Evolutionary conservation across 2,329 filamentous ascomycete genomes (phyloP), one percentile per base, ranked within the genome.

Genomic region (Pseudocercospora crystallina): DNA sequence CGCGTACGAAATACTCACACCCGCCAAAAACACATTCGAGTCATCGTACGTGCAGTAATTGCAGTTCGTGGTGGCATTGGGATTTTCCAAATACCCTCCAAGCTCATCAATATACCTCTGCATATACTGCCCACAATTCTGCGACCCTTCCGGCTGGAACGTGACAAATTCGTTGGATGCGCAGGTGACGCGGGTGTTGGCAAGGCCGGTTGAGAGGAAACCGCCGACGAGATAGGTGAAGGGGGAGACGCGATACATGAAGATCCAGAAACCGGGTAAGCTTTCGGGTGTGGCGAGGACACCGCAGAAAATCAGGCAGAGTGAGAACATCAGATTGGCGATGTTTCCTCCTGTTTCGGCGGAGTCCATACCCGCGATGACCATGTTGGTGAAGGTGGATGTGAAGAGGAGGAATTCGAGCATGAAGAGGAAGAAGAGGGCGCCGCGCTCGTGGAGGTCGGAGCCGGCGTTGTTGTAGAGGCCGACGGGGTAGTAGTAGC

Each of bases 401-500:
- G 86, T 62, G 55, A 67, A 68, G 47, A 95, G 71, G 58, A 92
- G 77, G 79, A 95, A 95, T 56, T 80, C 74, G 64, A 84, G 78
- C 35, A 91, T 75, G 61, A 90, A 82, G 20, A 95, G 75, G 75
- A 91, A 90, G 80, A 92, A 87, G 15, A 94, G 80, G 1, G 76
- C 86, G 8, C 89, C 87, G 29, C 89, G 87, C 62, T 89, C 82
- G 5, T 79, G 66, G 1, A 85, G 80, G 56, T 83, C 74, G 53
- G 79, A 79, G 3, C 82, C 82, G 2, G 87, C 87, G 64, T 92
- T 91, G 52, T 73, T 71, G 69, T 89, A 83, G 8, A 94, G 79
- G 2, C 88, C 89, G 47, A 95, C 81, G 1, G 90, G 89, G 67
- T 91, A 96, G 76, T 95, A 96, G 82, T 87, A 92, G 68, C 79